Percentiles rank a stretch among this genome's conserved stretches.
phyloP scores from a whole-genome alignment of 805 yeast genomes.

The Spathaspora gorwiae region DNA sequence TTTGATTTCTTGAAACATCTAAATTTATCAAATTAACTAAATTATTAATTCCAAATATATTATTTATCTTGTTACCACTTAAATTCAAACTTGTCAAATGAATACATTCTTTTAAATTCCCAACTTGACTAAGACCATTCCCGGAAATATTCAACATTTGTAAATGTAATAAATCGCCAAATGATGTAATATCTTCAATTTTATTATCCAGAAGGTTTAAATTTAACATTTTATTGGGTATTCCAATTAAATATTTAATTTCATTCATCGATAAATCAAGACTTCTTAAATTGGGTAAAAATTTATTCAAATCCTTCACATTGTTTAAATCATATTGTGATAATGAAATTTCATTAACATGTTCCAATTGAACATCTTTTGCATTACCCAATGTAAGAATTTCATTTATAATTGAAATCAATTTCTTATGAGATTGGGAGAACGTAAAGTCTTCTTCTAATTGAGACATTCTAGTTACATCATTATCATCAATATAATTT shows the following conservation, averaged over 20 bases:
- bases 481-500: conserved; percentile 9
- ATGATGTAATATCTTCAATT: conserved; percentile 39
- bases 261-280: conserved; percentile 41
- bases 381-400: conserved; percentile 21
- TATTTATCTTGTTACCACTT: conserved; percentile 30
- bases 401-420: conserved; percentile 45
- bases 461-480: conserved; percentile 42
- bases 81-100: conserved; percentile 41
- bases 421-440: conserved; percentile 39
- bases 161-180: conserved; percentile 34
- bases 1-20: conserved; percentile 38
- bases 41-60: conserved; percentile 32
- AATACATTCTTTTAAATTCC: conserved; percentile 32
- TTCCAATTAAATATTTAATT: conserved; percentile 41
- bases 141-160: conserved; percentile 38
- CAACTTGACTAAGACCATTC: conserved; percentile 34
- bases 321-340: conserved; percentile 31
- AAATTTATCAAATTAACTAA: conserved; percentile 38
- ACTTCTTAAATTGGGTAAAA: conserved; percentile 40
- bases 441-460: conserved; percentile 41
- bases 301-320: conserved; percentile 38
- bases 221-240: conserved; percentile 36
- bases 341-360: conserved; percentile 33
- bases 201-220: conserved; percentile 36
- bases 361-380: conserved; percentile 37